These are phyloP conservation scores for Ustilago trichophora DNA, from an alignment of 1,284 basidiomycete species.

Conservation along the genomic window DNA sequence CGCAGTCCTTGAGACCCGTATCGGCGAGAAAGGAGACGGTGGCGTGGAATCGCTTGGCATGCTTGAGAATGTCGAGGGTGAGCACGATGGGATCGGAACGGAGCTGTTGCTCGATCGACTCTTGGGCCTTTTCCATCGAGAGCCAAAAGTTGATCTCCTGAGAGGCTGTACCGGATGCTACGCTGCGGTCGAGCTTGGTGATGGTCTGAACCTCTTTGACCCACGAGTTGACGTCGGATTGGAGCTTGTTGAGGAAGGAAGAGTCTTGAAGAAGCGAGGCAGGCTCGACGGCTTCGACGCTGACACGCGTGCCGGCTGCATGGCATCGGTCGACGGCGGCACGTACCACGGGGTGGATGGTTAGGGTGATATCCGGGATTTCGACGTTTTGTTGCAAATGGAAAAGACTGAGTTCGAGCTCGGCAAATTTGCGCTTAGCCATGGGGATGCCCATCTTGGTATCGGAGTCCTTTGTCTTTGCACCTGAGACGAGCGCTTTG, in stretches of 20 bases:
- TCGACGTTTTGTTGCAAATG: conserved; percentile 99
- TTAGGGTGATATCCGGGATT: conserved; percentile 93
- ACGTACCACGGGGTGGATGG: conserved; percentile 89
- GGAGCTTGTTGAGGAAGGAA: conserved; percentile 90
- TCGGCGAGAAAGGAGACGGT: conserved; percentile 98
- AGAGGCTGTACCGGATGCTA: conserved; percentile 92
- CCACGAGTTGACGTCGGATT: conserved; percentile 94
- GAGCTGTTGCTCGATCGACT: conserved; percentile 90
- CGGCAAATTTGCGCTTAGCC: conserved; percentile 99
- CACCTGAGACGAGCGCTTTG: conserved; percentile 27
- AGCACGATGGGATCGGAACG: conserved; percentile 87
- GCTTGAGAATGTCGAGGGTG: conserved; percentile 92
- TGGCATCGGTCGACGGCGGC: conserved; percentile 75
- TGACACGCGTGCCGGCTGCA: conserved; percentile 73
- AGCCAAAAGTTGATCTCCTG: conserved; percentile 99
- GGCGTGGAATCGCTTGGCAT: conserved; percentile 95
- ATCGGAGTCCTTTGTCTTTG: conserved; percentile 62
- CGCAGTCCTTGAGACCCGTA: conserved; percentile 83
- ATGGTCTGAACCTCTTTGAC: conserved; percentile 98
- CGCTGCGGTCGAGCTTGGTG: conserved; percentile 88
- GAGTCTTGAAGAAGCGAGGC: conserved; percentile 81
- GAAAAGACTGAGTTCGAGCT: conserved; percentile 92
- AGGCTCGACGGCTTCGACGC: conserved; percentile 78
- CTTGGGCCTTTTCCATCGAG: conserved; percentile 88
- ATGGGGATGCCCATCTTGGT: conserved; percentile 95